Evolutionary conservation across 352 stramenopile genomes (phyloP).

Genomic region (Pythium sp.): DNA sequence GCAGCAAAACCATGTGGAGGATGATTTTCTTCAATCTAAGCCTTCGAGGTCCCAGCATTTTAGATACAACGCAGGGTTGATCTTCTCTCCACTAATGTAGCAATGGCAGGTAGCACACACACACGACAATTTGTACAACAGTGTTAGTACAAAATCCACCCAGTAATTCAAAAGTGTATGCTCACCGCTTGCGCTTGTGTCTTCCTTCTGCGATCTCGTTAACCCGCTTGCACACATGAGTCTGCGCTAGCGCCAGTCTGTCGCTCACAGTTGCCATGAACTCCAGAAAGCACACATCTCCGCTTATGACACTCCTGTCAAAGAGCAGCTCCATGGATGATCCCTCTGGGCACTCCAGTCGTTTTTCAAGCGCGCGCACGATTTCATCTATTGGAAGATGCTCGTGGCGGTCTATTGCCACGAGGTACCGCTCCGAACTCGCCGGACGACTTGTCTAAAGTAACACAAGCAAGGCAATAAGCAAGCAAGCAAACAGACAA

Average conservation of each 20-base stretch:
- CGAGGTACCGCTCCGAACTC: constrained; percentile 77
- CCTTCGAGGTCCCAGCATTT: constrained; percentile 35
- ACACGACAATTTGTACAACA: not conserved
- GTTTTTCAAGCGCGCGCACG: constrained; percentile 24
- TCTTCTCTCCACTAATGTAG: not conserved
- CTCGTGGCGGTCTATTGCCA: constrained; percentile 30
- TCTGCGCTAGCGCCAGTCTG: constrained; percentile 30
- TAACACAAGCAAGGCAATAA: not conserved
- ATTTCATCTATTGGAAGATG: constrained; percentile 23
- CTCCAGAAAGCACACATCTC: constrained; percentile 36
- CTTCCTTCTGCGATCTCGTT: constrained; percentile 23
- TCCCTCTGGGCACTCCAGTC: constrained; percentile 10
- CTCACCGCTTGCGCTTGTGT: constrained; percentile 25
- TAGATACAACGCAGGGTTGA: constrained; percentile 37
- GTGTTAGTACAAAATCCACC: not conserved
- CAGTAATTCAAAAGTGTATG: not conserved
- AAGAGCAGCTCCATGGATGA: constrained; percentile 10
- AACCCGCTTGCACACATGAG: constrained; percentile 39
- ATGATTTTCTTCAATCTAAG: not conserved
- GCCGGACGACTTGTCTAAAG: constrained; percentile 70
- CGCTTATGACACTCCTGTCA: constrained; percentile 17
- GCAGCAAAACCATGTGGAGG: not conserved
- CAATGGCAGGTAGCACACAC: not conserved
- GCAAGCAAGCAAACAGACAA: not conserved
- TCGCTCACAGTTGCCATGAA: constrained; percentile 39